A percentile compares a stretch with the other conserved stretches of the same genome.
Evolutionary conservation across 2,329 filamentous ascomycete species (phyloP).

Genomic region (Didymella pinodella): DNA sequence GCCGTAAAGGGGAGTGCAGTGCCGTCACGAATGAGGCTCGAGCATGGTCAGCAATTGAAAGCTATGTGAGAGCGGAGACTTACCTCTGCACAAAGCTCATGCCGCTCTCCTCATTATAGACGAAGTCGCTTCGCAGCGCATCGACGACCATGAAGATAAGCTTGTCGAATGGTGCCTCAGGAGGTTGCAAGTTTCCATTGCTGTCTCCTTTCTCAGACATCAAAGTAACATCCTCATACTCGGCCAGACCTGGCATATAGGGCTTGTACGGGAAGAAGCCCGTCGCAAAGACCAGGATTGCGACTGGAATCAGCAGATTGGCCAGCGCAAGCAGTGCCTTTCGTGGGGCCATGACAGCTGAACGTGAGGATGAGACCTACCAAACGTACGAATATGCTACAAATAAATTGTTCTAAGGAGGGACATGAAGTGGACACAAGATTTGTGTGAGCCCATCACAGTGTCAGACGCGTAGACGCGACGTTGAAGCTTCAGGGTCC

Average conservation of each 20-base stretch:
- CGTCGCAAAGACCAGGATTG: slow-evolving; percentile 74
- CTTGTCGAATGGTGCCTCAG: slow-evolving; percentile 80
- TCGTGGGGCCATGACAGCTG: slow-evolving; percentile 35
- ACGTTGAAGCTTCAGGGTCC: slow-evolving; percentile 42
- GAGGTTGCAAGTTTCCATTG: slow-evolving; percentile 52
- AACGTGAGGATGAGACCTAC: neutral
- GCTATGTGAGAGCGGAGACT: slow-evolving; percentile 18
- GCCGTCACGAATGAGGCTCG: slow-evolving; percentile 82
- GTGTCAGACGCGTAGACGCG: slow-evolving; percentile 28
- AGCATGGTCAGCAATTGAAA: slow-evolving; percentile 7
- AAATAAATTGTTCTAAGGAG: slow-evolving; percentile 15
- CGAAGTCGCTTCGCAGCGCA: slow-evolving; percentile 88
- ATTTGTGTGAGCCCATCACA: slow-evolving; percentile 28
- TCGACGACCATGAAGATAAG: slow-evolving; percentile 98
- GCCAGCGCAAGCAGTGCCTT: slow-evolving; percentile 65
- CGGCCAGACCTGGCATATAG: slow-evolving; percentile 83
- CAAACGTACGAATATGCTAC: slow-evolving; percentile 2
- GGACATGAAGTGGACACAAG: slow-evolving; percentile 19
- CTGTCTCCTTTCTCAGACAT: slow-evolving; percentile 56
- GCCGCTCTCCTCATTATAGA: slow-evolving; percentile 80
- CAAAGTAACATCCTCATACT: slow-evolving; percentile 60
- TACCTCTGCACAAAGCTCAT: slow-evolving; percentile 91
- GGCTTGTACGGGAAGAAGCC: slow-evolving; percentile 99
- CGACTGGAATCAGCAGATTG: slow-evolving; percentile 79
- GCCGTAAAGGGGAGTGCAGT: slow-evolving; percentile 92